A percentile compares a stretch with the other conserved stretches of the same genome.
Evolutionary conservation across 352 stramenopile species (phyloP).

Genomic region (Phytophthora pisi): DNA sequence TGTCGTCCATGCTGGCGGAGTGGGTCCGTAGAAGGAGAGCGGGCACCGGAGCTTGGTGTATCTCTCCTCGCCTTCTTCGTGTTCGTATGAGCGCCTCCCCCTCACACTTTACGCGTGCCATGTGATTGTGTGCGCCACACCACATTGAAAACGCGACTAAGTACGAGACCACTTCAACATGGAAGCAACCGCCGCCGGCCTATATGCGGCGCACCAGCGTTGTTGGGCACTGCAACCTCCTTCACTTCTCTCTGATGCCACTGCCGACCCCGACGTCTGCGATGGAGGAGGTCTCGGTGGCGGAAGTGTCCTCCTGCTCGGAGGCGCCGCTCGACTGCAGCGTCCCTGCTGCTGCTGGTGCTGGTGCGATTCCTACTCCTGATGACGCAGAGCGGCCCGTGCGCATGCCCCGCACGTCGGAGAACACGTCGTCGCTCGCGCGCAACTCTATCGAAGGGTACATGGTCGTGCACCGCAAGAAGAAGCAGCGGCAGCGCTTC

Average conservation of each 20-base stretch:
- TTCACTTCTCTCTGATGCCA: slow-evolving; percentile 12
- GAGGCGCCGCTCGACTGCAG: slow-evolving; percentile 7
- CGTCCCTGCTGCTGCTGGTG: slow-evolving; percentile 6
- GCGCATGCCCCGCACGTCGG: slow-evolving; percentile 17
- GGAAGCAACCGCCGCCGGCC: not conserved
- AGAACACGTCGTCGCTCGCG: slow-evolving; percentile 42
- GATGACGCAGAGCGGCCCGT: slow-evolving; percentile 1
- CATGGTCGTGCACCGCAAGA: slow-evolving; percentile 76
- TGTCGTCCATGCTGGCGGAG: slow-evolving; percentile 60
- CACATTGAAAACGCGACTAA: not conserved
- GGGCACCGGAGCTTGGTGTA: not conserved
- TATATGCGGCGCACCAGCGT: slow-evolving; percentile 9
- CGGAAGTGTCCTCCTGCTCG: slow-evolving; percentile 5
- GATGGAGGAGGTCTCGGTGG: slow-evolving; percentile 2
- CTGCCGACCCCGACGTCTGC: slow-evolving; percentile 5
- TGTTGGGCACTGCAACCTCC: not conserved
- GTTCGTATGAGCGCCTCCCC: slow-evolving; percentile 18
- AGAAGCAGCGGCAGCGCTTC: slow-evolving; percentile 60
- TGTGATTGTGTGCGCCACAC: slow-evolving; percentile 1
- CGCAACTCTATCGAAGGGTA: slow-evolving; percentile 51
- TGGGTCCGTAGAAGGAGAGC: no score
- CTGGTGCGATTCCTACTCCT: not conserved
- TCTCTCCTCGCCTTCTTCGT: slow-evolving; percentile 36
- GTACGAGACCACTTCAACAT: slow-evolving; percentile 19
- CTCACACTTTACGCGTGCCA: not conserved